Conservation (phyloP, 306 rosid genomes). For the Delonix regia region DNA sequence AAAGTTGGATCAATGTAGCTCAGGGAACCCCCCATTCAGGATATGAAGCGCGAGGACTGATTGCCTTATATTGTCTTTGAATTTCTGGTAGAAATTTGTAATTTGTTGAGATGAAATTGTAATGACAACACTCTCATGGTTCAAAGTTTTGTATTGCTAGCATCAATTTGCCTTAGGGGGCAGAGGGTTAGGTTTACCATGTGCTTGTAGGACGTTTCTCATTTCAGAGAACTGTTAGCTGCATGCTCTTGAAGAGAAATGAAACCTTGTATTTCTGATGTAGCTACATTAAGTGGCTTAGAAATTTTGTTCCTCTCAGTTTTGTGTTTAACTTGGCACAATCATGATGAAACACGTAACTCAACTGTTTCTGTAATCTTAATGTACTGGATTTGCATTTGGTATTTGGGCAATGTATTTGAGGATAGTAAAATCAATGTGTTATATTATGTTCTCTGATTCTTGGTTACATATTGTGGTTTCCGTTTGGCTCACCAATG, state of each 20-base stretch:
- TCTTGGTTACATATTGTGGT: background rate
- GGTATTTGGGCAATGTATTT: background rate
- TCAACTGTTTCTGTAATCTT: background rate
- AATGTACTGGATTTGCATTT: slow-evolving; percentile 5
- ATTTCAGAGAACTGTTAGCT: slow-evolving; percentile 22
- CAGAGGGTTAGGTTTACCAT: slow-evolving; percentile 29
- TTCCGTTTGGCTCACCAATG: background rate
- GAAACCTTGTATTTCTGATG: slow-evolving; percentile 36
- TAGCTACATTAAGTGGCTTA: slow-evolving; percentile 24
- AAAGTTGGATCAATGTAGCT: slow-evolving; percentile 52
- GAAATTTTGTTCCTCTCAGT: slow-evolving; percentile 42
- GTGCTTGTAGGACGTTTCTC: slow-evolving; percentile 32
- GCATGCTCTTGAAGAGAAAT: slow-evolving; percentile 7
- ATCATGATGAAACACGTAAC: background rate
- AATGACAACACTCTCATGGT: slow-evolving; percentile 36
- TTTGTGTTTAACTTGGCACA: background rate
- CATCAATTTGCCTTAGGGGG: slow-evolving; percentile 13
- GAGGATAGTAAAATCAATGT: too few species aligned
- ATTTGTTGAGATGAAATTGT: slow-evolving; percentile 40
- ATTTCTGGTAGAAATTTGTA: slow-evolving; percentile 33
- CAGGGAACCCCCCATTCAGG: slow-evolving; percentile 77
- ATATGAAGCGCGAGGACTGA: slow-evolving; percentile 46
- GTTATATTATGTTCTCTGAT: background rate
- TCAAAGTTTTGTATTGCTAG: slow-evolving; percentile 34
- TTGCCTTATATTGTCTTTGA: background rate